Evolutionary conservation across 2,329 filamentous ascomycete genomes (phyloP).

Genomic region (Zymoseptoria crescenta): DNA sequence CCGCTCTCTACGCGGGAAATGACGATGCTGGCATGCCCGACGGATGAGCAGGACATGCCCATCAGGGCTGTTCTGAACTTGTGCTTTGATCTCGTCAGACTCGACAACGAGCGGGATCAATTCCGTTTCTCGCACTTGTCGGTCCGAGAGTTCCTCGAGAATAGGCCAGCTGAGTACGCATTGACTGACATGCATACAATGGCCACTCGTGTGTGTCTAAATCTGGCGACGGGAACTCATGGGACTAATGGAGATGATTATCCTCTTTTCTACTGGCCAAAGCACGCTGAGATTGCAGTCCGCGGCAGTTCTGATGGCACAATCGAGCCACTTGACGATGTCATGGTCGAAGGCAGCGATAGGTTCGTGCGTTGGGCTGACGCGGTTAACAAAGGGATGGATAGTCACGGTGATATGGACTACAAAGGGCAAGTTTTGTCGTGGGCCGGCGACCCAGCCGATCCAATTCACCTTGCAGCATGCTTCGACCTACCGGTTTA

Average conservation of each 20-base stretch:
- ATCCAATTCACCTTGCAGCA: neutral
- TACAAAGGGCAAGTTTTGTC: too few species aligned
- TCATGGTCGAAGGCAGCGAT: neutral
- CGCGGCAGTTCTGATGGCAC: neutral
- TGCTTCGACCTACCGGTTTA: neutral
- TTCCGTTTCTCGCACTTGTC: neutral
- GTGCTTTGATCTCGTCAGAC: neutral
- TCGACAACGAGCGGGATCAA: neutral
- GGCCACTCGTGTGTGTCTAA: neutral
- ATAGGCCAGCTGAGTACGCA: neutral
- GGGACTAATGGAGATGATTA: neutral
- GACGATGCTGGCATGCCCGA: neutral
- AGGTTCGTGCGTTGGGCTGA: neutral
- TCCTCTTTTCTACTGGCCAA: neutral
- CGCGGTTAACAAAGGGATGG: too few species aligned
- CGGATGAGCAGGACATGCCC: neutral
- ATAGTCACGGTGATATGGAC: too few species aligned
- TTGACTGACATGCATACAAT: neutral
- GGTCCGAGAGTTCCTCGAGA: neutral
- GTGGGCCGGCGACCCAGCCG: neutral
- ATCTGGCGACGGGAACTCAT: neutral
- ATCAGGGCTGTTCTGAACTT: neutral
- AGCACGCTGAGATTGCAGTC: neutral
- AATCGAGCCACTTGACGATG: neutral
- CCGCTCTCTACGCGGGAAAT: neutral